These are phyloP conservation scores for Arachis stenosperma DNA, from an alignment of 306 rosid species.

Conservation along the genomic window DNA sequence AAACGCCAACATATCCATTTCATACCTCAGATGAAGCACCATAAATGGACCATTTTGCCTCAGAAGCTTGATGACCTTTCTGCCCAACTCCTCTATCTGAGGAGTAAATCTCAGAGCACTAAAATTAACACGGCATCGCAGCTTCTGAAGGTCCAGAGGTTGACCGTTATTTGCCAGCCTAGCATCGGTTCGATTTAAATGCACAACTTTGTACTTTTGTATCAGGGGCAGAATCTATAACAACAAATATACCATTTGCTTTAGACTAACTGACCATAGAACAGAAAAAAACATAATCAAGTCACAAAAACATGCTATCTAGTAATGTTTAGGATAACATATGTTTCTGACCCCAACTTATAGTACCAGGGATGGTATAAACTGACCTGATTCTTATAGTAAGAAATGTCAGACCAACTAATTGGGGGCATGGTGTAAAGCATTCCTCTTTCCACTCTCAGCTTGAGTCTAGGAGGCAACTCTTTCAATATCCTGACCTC, in stretches of 20 bases:
- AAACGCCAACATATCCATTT: slow-evolving; percentile 99
- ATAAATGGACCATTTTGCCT: slow-evolving; percentile 82
- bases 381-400: slow-evolving; percentile 85
- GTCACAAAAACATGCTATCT: neutral
- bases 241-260: slow-evolving; percentile 23
- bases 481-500: slow-evolving; percentile 95
- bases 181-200: slow-evolving; percentile 92
- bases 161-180: slow-evolving; percentile 92
- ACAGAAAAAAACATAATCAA: slow-evolving; percentile 17
- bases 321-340: slow-evolving; percentile 16
- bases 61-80: slow-evolving; percentile 79
- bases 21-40: slow-evolving; percentile 96
- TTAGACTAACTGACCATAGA: slow-evolving; percentile 28
- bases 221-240: slow-evolving; percentile 86
- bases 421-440: slow-evolving; percentile 91
- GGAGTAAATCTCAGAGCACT: slow-evolving; percentile 88
- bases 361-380: neutral
- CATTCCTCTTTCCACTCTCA: slow-evolving; percentile 69
- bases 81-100: slow-evolving; percentile 94
- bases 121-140: slow-evolving; percentile 94
- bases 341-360: slow-evolving; percentile 8
- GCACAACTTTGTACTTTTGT: slow-evolving; percentile 87
- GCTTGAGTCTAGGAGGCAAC: slow-evolving; percentile 91
- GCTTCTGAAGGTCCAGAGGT: slow-evolving; percentile 84
- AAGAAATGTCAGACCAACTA: slow-evolving; percentile 96